Evolutionary conservation across 495 filamentous ascomycete species (phyloP).

Genomic region (Penicillium paradoxum): DNA sequence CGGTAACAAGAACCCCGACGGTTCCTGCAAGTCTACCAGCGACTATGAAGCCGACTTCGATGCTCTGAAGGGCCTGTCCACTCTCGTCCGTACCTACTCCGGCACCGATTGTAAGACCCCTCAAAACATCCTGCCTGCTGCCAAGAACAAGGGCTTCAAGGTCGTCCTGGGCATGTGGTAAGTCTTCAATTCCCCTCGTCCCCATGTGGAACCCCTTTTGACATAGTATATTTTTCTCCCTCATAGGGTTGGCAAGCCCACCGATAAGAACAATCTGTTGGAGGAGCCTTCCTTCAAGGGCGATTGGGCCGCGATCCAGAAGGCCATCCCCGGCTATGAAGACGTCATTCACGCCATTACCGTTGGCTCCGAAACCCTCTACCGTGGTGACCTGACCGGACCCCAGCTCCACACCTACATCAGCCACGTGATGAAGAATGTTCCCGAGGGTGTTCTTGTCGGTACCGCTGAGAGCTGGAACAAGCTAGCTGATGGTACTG

Average conservation of each 20-base stretch:
- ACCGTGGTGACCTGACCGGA: slow-evolving; percentile 67
- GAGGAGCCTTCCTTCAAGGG: slow-evolving; percentile 54
- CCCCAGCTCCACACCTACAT: slow-evolving; percentile 59
- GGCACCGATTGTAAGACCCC: slow-evolving; percentile 60
- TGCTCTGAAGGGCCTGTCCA: slow-evolving; percentile 46
- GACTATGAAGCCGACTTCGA: slow-evolving; percentile 71
- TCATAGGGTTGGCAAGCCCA: slow-evolving; percentile 54
- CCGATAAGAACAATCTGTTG: slow-evolving; percentile 16
- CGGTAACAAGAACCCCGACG: slow-evolving; percentile 48
- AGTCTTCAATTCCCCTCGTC: slow-evolving; percentile 9
- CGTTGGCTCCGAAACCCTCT: slow-evolving; percentile 72
- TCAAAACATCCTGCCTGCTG: slow-evolving; percentile 64
- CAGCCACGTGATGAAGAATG: slow-evolving; percentile 51
- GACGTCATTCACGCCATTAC: slow-evolving; percentile 68
- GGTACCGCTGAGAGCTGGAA: slow-evolving; percentile 84
- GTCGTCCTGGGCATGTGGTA: slow-evolving; percentile 77
- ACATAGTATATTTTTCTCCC: not conserved
- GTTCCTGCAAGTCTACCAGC: slow-evolving; percentile 55
- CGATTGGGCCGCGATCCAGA: slow-evolving; percentile 57
- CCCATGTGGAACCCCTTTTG: not conserved
- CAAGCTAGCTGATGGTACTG: slow-evolving; percentile 70
- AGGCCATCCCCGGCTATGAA: slow-evolving; percentile 47
- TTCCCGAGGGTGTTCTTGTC: slow-evolving; percentile 50
- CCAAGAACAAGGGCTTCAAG: slow-evolving; percentile 65
- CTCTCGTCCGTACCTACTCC: slow-evolving; percentile 66